A percentile compares a stretch with the other conserved stretches of the same genome.
Evolutionary conservation across 768 basidiomycete genomes (phyloP).

Genomic region (Calocera cornea): DNA sequence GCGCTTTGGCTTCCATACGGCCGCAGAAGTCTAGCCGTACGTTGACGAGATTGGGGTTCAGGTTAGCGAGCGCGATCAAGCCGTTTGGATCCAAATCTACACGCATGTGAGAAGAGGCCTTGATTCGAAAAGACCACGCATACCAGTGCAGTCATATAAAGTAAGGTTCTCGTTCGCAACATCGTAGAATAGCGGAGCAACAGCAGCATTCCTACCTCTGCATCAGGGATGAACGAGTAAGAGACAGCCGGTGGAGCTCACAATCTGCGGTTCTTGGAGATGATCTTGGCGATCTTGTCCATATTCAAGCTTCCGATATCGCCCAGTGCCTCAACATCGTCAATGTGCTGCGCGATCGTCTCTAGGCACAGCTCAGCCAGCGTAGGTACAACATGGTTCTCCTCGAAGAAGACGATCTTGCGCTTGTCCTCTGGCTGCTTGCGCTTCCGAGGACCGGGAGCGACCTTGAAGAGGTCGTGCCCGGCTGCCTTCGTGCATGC

Average conservation of each 20-base stretch:
- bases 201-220: constrained; percentile 58
- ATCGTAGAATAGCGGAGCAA: constrained; percentile 74
- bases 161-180: constrained; percentile 49
- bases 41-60: constrained; percentile 71
- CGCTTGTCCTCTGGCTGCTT: constrained; percentile 53
- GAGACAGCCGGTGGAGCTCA: constrained; percentile 30
- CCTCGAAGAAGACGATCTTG: constrained; percentile 51
- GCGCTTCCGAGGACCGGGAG: constrained; percentile 45
- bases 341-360: constrained; percentile 74
- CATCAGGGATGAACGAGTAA: not conserved
- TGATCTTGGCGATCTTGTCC: constrained; percentile 67
- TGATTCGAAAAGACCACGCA: constrained; percentile 20
- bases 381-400: constrained; percentile 45
- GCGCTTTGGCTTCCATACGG: constrained; percentile 49
- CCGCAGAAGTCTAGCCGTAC: constrained; percentile 82
- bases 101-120: not conserved
- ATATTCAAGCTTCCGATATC: constrained; percentile 76
- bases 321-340: constrained; percentile 79
- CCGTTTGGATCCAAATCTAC: constrained; percentile 57
- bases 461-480: constrained; percentile 75
- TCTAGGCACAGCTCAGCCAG: constrained; percentile 72
- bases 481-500: constrained; percentile 67
- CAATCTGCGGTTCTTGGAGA: constrained; percentile 72
- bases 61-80: constrained; percentile 52
- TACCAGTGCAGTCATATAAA: constrained; percentile 84